Base-by-base conservation (phyloP, 306 rosid genomes). In the Dryas octopetala region DNA sequence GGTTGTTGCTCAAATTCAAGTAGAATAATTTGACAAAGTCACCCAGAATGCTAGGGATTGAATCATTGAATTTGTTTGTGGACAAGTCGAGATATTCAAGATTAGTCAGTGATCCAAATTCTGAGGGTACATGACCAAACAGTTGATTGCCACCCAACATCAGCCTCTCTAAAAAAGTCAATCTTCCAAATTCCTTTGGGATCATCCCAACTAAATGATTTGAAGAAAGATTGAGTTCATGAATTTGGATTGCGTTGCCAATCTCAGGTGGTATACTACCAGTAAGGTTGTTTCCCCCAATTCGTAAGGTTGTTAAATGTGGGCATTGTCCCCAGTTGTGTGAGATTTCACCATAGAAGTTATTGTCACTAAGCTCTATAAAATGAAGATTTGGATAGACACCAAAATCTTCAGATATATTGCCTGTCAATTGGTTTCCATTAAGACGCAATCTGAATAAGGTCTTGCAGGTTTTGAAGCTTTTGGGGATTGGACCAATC, bases 371-470 rank as follows among this genome's bases (percentile, higher is more conserved):
- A 19, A 81, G 7, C 54, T 71, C 71, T 44, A 84, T 14, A 11
- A 70, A 84, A 60, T 61, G n/a, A 59, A 81, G 79, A 15, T 70
- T 71, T 4, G 85, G 88, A 69, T 84, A 78, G 16, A 78, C n/a
- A 16, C 85, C 83, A 2, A 81, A 84, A 23, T 74, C 76, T 75
- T 78, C 57, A 0, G 80, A 69, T 51, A 81, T 11, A 50, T 84
- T 70, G 0, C 81, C 81, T 14, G 17, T 45, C 5, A 84, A 76
- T 9, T 70, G 48, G 79, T 81, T 84, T 11, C 68, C 60, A 0
- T 81, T 60, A 16, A 84, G 81, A 11, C 68, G 61, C 5, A 83
- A 19, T 40, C 81, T 73, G 0, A 75, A 4, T 32, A 83, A 62
- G 60, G 65, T 19, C 17, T 5, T 66, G 73, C 83, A 83, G 3